Base-by-base conservation (phyloP, 1,284 basidiomycete species). In the Amylostereum areolatum region DNA sequence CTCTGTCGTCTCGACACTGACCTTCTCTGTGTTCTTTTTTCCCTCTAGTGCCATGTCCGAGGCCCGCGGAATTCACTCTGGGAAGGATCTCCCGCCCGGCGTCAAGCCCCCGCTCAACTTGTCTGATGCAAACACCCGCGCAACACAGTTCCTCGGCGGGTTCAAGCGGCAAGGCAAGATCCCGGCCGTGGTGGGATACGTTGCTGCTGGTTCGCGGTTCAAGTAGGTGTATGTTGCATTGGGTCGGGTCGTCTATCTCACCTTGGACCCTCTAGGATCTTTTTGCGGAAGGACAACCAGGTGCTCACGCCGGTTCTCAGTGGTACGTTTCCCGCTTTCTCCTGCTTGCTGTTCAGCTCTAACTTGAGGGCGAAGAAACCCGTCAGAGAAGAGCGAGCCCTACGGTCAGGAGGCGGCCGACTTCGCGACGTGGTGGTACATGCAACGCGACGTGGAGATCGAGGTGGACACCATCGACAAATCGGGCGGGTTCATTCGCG, bases 371-470 rank as follows among this genome's bases (percentile, higher is more conserved):
- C 89, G n/a, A n/a, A 80, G 92, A 39, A 92, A 84, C 61, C 56
- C 86, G 0, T 82, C 80, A 12, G 96, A 98, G 59, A 93, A 93
- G 69, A 77, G 84, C 51, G 96, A 99, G 63, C 91, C 94, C 2
- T 97, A 77, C 63, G 96, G 95, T 6, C 59, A 68, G 1, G 95
- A 99, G 65, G 83, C 93, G 2, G 73, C 83, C 5, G 88, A 91
- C 39, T 98, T 91, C 59, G 80, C 91, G 3, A 81, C 81, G 9
- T 80, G 82, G 43, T 78, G 78, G 51, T 94, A 88, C 61, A 85
- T 97, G 82, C 97, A 99, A 66, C 83, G 95, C 27, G 97, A 99
- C 61, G 87, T 94, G 11, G 96, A 99, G 67, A 84, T 98, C 53
- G 86, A 92, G 57, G 83, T 97, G 42, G 89, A 96, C 52, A 79